Evolutionary conservation across 495 filamentous ascomycete genomes (phyloP), one percentile per base, ranked within the genome.

Genomic region (Talaromyces liani): DNA sequence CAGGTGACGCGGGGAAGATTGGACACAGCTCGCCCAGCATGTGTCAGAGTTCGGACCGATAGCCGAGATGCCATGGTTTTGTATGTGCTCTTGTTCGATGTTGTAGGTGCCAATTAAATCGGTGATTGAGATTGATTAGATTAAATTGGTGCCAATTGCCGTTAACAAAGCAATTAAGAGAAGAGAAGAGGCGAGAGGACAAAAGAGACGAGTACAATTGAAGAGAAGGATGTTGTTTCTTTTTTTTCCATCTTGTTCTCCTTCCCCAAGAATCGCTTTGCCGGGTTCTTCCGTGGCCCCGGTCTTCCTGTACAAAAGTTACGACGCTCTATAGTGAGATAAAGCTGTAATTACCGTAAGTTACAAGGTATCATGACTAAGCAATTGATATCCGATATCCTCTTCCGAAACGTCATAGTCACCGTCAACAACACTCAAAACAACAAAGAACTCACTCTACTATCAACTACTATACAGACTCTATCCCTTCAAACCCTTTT

Each of bases 341-440:
- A 29, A 9, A 3, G 12, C 4, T 20, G 41, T 25, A 61, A 41
- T 47, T 47, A 45, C 22, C 2, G 36, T 29, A 29, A 2, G 24
- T 39, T 22, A 60, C 34, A 16, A n/a, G 0, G 1, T 7, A 6
- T 6, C n/a, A 36, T 60, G 34, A 60, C 29, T 60, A 60, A 60
- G 57, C 29, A 34, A 22, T 25, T 9, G 6, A 22, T 18, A 18
- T 60, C 57, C 57, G 29, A 39, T 14, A 33, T 41, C 57, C 16
- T 60, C 27, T 24, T 60, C 57, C 34, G 34, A 75, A 51, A n/a
- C n/a, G n/a, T n/a, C n/a, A n/a, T n/a, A n/a, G 33, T 36, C 33
- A 36, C 33, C 33, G 10, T 12, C 33, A 36, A 7, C 29, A 27
- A 27, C 2, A 27, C 27, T 3, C 2, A 1, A 27, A 27, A 27